phyloP scores from a whole-genome alignment of 2,329 filamentous ascomycete species.

The Lachnellula subtilissima region DNA sequence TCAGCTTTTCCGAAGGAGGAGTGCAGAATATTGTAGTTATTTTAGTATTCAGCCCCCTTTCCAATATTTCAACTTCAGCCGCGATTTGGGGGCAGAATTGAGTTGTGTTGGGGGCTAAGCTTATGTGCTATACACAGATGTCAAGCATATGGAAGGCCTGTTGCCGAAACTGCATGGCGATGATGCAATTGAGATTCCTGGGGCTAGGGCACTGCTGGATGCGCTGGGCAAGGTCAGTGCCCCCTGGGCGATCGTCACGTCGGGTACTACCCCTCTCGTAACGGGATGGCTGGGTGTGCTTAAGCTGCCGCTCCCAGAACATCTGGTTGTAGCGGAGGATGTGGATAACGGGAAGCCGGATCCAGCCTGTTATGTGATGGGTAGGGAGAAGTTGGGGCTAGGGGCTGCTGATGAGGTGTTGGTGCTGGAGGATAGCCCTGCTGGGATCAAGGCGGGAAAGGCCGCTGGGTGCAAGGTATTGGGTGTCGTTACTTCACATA shows the following conservation, averaged over 20 bases:
- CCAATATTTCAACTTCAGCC: slow-evolving; percentile 3
- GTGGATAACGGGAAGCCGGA: slow-evolving; percentile 73
- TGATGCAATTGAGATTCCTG: slow-evolving; percentile 81
- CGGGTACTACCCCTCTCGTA: slow-evolving; percentile 63
- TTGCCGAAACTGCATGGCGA: slow-evolving; percentile 73
- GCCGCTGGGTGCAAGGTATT: slow-evolving; percentile 66
- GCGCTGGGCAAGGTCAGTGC: slow-evolving; percentile 52
- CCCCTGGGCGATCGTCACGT: slow-evolving; percentile 80
- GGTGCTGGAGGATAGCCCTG: slow-evolving; percentile 67
- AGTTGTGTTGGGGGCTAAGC: slow-evolving; percentile 1
- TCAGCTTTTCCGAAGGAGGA: neutral
- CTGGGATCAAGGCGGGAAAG: slow-evolving; percentile 63
- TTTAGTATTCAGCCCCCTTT: slow-evolving; percentile 9
- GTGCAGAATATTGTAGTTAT: neutral
- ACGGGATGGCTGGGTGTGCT: slow-evolving; percentile 68
- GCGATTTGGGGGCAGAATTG: slow-evolving; percentile 1
- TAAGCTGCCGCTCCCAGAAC: slow-evolving; percentile 57
- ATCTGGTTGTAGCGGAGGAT: slow-evolving; percentile 71
- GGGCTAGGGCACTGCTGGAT: slow-evolving; percentile 66
- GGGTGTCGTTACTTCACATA: slow-evolving; percentile 62
- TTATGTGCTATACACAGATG: slow-evolving; percentile 49
- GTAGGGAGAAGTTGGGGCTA: slow-evolving; percentile 56
- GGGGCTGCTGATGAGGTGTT: slow-evolving; percentile 38
- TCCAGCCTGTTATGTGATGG: slow-evolving; percentile 67
- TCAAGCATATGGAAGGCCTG: slow-evolving; percentile 69